phyloP scores from a whole-genome alignment of 306 rosid genomes.

The Delonix regia region DNA sequence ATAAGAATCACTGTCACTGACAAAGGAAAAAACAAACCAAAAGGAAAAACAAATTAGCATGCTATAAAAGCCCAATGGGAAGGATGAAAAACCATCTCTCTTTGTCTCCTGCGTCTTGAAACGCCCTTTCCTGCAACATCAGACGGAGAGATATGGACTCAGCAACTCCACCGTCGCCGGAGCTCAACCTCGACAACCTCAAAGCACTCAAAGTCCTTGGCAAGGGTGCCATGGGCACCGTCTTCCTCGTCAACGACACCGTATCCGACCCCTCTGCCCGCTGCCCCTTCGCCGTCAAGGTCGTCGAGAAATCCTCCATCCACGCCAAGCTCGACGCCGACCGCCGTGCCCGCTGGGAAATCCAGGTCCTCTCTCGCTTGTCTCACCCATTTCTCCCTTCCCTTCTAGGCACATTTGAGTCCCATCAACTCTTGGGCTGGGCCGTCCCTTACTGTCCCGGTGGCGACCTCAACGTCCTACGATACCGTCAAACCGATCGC shows the following conservation, averaged over 20 bases:
- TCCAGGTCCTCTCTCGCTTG: conserved; percentile 57
- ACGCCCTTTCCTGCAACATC: not conserved
- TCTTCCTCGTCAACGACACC: conserved; percentile 64
- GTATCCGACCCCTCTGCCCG: conserved; percentile 41
- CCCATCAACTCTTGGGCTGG: conserved; percentile 65
- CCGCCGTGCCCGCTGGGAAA: conserved; percentile 90
- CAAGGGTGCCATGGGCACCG: conserved; percentile 93
- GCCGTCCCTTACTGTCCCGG: conserved; percentile 91
- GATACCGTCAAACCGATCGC: conserved; percentile 71
- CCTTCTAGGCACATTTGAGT: conserved; percentile 61
- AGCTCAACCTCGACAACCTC: conserved; percentile 53
- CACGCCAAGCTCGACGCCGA: conserved; percentile 55
- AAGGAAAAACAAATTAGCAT: not conserved
- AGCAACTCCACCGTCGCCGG: conserved; percentile 37
- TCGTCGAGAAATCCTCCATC: conserved; percentile 60
- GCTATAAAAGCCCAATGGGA: conserved; percentile 43
- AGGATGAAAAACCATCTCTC: conserved; percentile 27
- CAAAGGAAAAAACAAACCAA: not conserved
- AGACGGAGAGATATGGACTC: conserved; percentile 43
- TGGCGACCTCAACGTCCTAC: conserved; percentile 89
- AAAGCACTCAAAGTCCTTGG: conserved; percentile 66
- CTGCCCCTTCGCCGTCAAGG: conserved; percentile 67
- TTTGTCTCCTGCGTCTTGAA: not conserved
- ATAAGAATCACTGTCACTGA: not conserved
- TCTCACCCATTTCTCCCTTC: conserved; percentile 75